Conservation (phyloP, 257 asterid genomes). For the Linderniella brevidens region DNA sequence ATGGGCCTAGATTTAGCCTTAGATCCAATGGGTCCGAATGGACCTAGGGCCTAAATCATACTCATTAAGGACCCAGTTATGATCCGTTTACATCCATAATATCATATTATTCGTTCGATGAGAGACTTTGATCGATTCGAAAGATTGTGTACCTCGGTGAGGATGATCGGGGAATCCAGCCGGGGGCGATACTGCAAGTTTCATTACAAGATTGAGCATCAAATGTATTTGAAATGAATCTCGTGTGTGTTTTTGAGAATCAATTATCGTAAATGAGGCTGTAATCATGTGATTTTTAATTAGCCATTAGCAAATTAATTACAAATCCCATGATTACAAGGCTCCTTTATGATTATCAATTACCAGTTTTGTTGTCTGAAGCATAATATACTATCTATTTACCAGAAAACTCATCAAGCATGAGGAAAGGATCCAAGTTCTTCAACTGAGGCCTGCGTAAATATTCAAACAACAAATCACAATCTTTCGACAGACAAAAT, state of each 20-base stretch:
- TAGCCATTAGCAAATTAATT: background rate
- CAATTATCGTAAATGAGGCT: background rate
- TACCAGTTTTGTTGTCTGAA: conserved; percentile 1
- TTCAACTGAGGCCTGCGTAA: conserved; percentile 66
- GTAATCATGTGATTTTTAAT: background rate
- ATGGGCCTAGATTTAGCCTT: no score
- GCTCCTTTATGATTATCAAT: background rate
- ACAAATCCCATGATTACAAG: conserved; percentile 2
- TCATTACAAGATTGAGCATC: conserved; percentile 25
- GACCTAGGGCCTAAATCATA: no score
- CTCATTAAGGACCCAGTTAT: no score
- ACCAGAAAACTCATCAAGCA: conserved; percentile 88
- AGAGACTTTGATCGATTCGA: background rate
- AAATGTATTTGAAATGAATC: background rate
- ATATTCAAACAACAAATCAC: conserved; percentile 6
- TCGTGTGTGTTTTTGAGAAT: background rate
- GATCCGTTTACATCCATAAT: no score
- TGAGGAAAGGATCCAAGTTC: conserved; percentile 72
- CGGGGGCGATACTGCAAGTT: conserved; percentile 61
- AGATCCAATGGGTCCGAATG: no score
- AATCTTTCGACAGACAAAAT: background rate
- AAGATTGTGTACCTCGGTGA: conserved; percentile 56
- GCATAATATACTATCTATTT: background rate
- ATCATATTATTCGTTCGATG: background rate
- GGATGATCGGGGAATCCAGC: conserved; percentile 99